Evolutionary conservation across 2,329 filamentous ascomycete species (phyloP).

Genomic region (Chaetomium olivaceum): DNA sequence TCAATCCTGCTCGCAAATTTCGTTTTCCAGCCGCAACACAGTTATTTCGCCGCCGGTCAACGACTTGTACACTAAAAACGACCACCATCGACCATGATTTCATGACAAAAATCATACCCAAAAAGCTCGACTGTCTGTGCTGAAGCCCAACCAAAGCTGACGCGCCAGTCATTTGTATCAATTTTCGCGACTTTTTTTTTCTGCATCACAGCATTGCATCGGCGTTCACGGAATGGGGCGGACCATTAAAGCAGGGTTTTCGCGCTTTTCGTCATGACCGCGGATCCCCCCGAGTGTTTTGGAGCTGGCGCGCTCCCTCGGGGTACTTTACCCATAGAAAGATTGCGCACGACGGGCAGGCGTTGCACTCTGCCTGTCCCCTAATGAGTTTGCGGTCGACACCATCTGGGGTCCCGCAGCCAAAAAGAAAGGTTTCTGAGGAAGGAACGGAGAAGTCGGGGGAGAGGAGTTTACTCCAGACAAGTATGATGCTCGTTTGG

Average conservation of each 20-base stretch:
- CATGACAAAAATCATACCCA: slow-evolving; percentile 29
- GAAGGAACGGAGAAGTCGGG: neutral
- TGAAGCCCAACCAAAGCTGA: slow-evolving; percentile 17
- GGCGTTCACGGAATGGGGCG: slow-evolving; percentile 48
- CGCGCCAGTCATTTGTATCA: slow-evolving; percentile 40
- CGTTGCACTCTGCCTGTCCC: neutral
- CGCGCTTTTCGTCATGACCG: slow-evolving; percentile 11
- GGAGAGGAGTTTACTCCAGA: neutral
- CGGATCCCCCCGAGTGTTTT: slow-evolving; percentile 1
- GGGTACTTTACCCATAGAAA: slow-evolving; percentile 23
- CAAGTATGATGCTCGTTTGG: neutral
- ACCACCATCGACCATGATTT: slow-evolving; percentile 29
- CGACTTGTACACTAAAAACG: slow-evolving; percentile 30
- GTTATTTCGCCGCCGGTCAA: slow-evolving; percentile 5
- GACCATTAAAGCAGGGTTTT: slow-evolving; percentile 21
- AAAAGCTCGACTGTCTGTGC: slow-evolving; percentile 25
- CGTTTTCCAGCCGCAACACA: neutral
- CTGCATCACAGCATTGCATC: slow-evolving; percentile 54
- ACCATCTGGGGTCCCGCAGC: neutral
- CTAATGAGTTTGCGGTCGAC: slow-evolving; percentile 17
- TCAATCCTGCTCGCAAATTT: neutral
- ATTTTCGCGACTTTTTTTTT: slow-evolving; percentile 37
- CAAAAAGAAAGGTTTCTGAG: slow-evolving; percentile 1
- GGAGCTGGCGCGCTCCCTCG: slow-evolving; percentile 14
- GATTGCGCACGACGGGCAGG: slow-evolving; percentile 21